Evolutionary conservation across 2,329 filamentous ascomycete genomes (phyloP), one percentile per base, ranked within the genome.

Genomic region (Diaporthe aspalathi): DNA sequence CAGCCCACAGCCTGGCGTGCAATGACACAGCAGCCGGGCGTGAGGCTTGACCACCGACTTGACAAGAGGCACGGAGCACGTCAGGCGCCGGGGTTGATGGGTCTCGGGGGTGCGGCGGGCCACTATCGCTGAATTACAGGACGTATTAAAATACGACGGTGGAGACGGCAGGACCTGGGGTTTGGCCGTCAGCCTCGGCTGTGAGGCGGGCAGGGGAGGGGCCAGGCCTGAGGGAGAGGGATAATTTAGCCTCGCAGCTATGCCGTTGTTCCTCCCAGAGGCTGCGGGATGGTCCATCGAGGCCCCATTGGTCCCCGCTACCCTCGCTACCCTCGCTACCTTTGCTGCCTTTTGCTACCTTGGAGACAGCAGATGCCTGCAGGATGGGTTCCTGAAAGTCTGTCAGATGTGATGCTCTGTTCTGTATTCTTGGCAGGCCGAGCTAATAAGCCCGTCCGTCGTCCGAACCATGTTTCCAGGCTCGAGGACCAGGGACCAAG

Each of bases 1-100:
- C 66, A 68, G 66, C 66, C 53, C 53, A 56, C 49, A 68, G 66
- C 66, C 66, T 68, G 52, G 66, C 52, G 40, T 68, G 66, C 40
- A 53, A 54, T 67, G 49, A 53, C 17, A 68, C 32, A 27, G 52
- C 35, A n/a, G 53, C 53, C 53, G 52, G 45, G 40, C 22, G 5
- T 29, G 29, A 50, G 45, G 43, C 45, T 29, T 68, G 40, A 68
- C 24, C 43, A 47, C 57, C 24, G 57, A 47, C 17, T 32, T 62
- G 43, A 52, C 54, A 40, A 57, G 53, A 68, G 40, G 66, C 66
- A 57, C 52, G n/a, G 60, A 50, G 67, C 67, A 60, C 53, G 56
- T 52, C 53, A 60, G 54, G 53, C 67, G 54, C 53, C 67, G 45
- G 45, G 60, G 67, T 50, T n/a, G 29, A 17, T 60, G 67, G 29